These are phyloP conservation scores for Kurtzmaniella natalensis DNA, from an alignment of 1,139 yeast species.

Conservation along the genomic window DNA sequence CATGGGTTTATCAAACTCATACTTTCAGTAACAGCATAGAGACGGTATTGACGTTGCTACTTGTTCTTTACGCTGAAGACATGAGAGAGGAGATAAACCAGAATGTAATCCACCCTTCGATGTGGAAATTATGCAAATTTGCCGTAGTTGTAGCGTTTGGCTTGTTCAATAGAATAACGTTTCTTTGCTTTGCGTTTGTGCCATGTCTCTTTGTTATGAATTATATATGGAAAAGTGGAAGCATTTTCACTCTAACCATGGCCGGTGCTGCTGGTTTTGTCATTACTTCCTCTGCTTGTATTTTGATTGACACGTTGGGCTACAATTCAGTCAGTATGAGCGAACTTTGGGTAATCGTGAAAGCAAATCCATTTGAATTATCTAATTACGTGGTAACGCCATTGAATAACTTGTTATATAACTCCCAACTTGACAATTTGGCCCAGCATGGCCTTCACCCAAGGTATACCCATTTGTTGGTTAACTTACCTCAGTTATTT, in stretches of 20 bases:
- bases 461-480: slow-evolving; percentile 62
- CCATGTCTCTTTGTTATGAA: slow-evolving; percentile 48
- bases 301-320: slow-evolving; percentile 50
- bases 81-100: slow-evolving; percentile 30
- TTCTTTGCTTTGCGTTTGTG: slow-evolving; percentile 64
- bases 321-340: slow-evolving; percentile 9
- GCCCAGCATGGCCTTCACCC: slow-evolving; percentile 83
- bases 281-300: slow-evolving; percentile 32
- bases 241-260: slow-evolving; percentile 20
- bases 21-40: slow-evolving; percentile 87
- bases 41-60: slow-evolving; percentile 58
- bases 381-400: slow-evolving; percentile 58
- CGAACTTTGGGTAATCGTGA: slow-evolving; percentile 3
- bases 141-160: slow-evolving; percentile 66
- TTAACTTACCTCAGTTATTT: slow-evolving; percentile 73
- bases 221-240: slow-evolving; percentile 23
- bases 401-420: slow-evolving; percentile 70
- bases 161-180: slow-evolving; percentile 78
- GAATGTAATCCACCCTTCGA: slow-evolving; percentile 4
- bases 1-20: slow-evolving; percentile 79
- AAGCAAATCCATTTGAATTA: slow-evolving; percentile 9
- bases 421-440: slow-evolving; percentile 54
- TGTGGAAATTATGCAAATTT: slow-evolving; percentile 24
- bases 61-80: slow-evolving; percentile 49
- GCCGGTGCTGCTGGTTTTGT: slow-evolving; percentile 25